Percentiles rank a stretch among this genome's conserved stretches.
Evolutionary conservation across 345 rosid genomes (phyloP).

Genomic region (Ricinus communis): DNA sequence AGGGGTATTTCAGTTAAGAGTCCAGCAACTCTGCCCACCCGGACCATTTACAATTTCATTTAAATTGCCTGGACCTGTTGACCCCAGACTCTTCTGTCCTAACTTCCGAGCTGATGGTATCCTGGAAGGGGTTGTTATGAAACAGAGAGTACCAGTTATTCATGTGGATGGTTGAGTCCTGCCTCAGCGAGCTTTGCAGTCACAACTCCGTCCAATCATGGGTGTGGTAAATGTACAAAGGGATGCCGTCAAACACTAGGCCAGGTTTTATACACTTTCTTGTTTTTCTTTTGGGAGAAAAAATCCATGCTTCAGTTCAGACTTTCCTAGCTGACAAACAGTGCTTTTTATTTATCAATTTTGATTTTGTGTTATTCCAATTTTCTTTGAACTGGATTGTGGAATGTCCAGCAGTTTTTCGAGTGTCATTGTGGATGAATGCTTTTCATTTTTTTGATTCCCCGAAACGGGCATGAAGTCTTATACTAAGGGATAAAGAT

Average conservation of each 20-base stretch:
- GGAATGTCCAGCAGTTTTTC: too few relatives aligned
- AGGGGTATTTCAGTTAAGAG: constrained; percentile 40
- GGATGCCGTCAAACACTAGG: constrained; percentile 1
- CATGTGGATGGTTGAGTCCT: background rate
- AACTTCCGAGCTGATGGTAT: constrained; percentile 53
- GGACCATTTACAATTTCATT: constrained; percentile 66
- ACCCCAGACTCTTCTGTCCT: constrained; percentile 56
- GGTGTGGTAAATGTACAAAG: background rate
- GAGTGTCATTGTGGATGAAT: too few relatives aligned
- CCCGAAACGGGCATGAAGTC: too few relatives aligned
- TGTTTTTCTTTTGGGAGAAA: too few relatives aligned
- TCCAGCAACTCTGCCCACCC: constrained; percentile 46
- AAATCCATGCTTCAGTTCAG: background rate
- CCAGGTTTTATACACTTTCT: background rate
- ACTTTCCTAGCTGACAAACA: background rate
- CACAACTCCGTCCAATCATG: background rate
- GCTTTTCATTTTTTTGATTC: too few relatives aligned
- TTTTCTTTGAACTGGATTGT: background rate
- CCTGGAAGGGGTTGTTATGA: constrained; percentile 64
- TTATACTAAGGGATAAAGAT: too few relatives aligned
- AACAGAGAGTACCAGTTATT: background rate
- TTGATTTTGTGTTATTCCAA: background rate
- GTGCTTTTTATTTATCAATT: background rate
- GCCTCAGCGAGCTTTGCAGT: background rate
- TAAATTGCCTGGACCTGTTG: constrained; percentile 74